Evolutionary conservation across 1,139 yeast species (phyloP), one percentile per base, ranked within the genome.

Genomic region (Oligophagozyma castellii): DNA sequence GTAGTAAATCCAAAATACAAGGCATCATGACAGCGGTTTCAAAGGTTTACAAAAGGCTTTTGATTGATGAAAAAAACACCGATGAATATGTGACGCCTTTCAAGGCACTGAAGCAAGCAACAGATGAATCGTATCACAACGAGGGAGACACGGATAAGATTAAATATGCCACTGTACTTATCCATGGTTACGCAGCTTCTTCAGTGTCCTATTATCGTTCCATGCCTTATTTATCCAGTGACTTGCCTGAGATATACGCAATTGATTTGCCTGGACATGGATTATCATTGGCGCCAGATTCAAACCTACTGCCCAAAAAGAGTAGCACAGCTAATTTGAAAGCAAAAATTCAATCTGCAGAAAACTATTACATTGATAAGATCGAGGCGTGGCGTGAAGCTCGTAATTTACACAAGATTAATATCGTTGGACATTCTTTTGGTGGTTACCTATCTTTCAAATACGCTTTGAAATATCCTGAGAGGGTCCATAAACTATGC

Each of bases 171-270:
- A 46, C 58, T 14, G 83, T 84, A 4, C 61, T 89, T 43, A 46
- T 89, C 11, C 98, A 89, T 49, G 98, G 98, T 0, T 84, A 81
- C 52, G 95, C 93, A 0, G 93, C 96, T 0, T 77, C 93, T 0
- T 63, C 78, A 11, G 89, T 92, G 14, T 78, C 89, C 47, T 89
- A 73, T 57, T 84, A 83, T 40, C 62, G 84, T 32, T 86, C 81
- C 45, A 71, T 83, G 38, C 70, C 66, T 29, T 67, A 44, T 24
- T 59, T 67, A 50, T 63, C 56, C 35, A 41, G 53, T 56, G 57
- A 53, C 19, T 63, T 59, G 30, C 62, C 51, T 49, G 60, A 65
- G 30, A 46, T 86, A 5, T 89, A 80, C 49, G 78, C 86, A 16
- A 56, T 89, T 19, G 98, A 89, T 48, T 64, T 83, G 47, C 66